Conservation (phyloP, 768 basidiomycete genomes). For the Rubroboletus pulcherrimus region DNA sequence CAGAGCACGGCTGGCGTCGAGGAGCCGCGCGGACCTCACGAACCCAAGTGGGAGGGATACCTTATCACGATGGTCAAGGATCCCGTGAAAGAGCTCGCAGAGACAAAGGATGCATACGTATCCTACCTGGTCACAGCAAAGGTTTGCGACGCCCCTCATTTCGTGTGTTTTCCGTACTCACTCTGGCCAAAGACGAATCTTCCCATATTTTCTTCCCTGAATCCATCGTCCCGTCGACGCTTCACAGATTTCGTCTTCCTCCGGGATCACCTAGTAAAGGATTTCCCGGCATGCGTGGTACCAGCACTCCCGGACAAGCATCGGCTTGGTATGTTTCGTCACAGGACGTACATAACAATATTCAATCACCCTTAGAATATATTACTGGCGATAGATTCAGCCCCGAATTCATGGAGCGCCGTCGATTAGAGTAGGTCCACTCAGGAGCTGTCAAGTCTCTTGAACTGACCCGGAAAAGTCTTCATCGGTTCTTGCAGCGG, state of each 20-base stretch:
- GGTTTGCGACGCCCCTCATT: conserved; percentile 43
- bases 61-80: conserved; percentile 82
- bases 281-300: conserved; percentile 98
- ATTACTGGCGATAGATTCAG: conserved; percentile 97
- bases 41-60: conserved; percentile 90
- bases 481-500: conserved; percentile 89
- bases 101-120: conserved; percentile 96
- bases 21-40: conserved; percentile 61
- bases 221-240: conserved; percentile 75
- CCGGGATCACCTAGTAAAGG: conserved; percentile 78
- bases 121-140: conserved; percentile 89
- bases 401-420: conserved; percentile 93
- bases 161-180: conserved; percentile 5
- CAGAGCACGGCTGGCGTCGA: conserved; percentile 72
- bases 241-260: conserved; percentile 98
- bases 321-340: conserved; percentile 67
- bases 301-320: conserved; percentile 97
- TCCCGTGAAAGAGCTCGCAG: conserved; percentile 92
- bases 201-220: conserved; percentile 74
- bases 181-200: conserved; percentile 71
- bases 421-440: conserved; percentile 75
- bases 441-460: not conserved
- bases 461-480: conserved; percentile 41
- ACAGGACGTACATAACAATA: not conserved
- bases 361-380: conserved; percentile 61